A percentile compares a stretch with the other conserved stretches of the same genome.
These are phyloP conservation scores for Penicillium robsamsonii DNA, from an alignment of 495 filamentous ascomycete genomes.

Conservation along the genomic window DNA sequence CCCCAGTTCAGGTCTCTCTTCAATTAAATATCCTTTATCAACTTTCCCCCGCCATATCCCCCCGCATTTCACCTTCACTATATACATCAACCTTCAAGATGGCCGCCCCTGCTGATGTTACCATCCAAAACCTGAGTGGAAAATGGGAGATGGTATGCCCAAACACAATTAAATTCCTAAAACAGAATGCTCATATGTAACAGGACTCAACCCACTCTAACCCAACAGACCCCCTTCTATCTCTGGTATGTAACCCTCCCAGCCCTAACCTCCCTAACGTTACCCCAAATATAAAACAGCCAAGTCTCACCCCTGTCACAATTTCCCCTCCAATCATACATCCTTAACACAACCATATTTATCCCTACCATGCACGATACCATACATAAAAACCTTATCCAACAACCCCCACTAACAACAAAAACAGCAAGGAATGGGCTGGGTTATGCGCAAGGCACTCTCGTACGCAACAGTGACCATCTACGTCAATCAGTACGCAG, in stretches of 20 bases:
- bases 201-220: conserved; percentile 81
- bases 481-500: conserved; percentile 59
- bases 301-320: background rate
- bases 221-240: conserved; percentile 66
- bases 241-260: conserved; percentile 47
- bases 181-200: conserved; percentile 8
- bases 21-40: background rate
- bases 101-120: conserved; percentile 76
- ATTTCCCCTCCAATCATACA: background rate
- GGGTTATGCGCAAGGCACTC: conserved; percentile 77
- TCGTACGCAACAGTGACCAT: conserved; percentile 70
- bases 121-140: conserved; percentile 70
- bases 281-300: background rate
- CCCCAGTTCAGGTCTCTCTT: background rate
- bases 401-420: conserved; percentile 15
- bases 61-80: conserved; percentile 17
- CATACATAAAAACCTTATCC: background rate
- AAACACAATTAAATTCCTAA: background rate
- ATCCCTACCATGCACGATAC: background rate
- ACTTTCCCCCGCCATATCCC: conserved; percentile 12
- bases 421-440: conserved; percentile 73
- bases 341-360: background rate
- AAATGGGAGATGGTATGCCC: conserved; percentile 72
- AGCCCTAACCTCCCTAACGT: conserved; percentile 2
- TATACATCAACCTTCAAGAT: conserved; percentile 49